Evolutionary conservation across 2,329 filamentous ascomycete species (phyloP).

Genomic region (Grosmannia clavigera): DNA sequence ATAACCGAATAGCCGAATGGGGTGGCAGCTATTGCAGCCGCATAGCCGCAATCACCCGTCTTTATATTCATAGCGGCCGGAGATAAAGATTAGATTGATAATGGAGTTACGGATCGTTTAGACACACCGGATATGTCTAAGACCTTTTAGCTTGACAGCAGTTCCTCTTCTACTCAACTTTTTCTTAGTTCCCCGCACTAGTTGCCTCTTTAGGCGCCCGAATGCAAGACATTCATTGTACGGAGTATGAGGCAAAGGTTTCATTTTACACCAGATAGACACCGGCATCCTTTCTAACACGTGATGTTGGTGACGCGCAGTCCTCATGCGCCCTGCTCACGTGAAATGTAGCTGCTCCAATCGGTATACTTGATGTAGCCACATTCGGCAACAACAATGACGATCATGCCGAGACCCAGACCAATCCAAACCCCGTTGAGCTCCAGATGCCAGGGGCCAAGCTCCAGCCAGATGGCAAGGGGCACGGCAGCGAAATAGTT

Average conservation of each 20-base stretch:
- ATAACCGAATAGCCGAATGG: not conserved
- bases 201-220: too few relatives aligned
- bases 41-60: too few relatives aligned
- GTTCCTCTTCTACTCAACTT: too few relatives aligned
- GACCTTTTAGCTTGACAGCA: not conserved
- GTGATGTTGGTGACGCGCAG: too few relatives aligned
- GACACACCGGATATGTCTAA: not conserved
- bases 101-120: not conserved
- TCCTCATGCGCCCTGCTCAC: not conserved
- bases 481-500: conserved; percentile 64
- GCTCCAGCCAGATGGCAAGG: conserved; percentile 53
- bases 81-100: conserved; percentile 10
- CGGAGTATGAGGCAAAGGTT: too few relatives aligned
- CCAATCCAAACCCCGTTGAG: conserved; percentile 57
- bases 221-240: too few relatives aligned
- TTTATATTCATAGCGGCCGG: conserved; percentile 15
- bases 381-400: not conserved
- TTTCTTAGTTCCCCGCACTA: too few relatives aligned
- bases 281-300: too few relatives aligned
- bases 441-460: conserved; percentile 47
- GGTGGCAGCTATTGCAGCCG: too few relatives aligned
- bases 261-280: too few relatives aligned
- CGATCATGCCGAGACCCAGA: not conserved
- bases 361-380: not conserved
- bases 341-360: not conserved